Base-by-base conservation (phyloP, 129 eudicot genomes). In the Tagetes erecta region DNA sequence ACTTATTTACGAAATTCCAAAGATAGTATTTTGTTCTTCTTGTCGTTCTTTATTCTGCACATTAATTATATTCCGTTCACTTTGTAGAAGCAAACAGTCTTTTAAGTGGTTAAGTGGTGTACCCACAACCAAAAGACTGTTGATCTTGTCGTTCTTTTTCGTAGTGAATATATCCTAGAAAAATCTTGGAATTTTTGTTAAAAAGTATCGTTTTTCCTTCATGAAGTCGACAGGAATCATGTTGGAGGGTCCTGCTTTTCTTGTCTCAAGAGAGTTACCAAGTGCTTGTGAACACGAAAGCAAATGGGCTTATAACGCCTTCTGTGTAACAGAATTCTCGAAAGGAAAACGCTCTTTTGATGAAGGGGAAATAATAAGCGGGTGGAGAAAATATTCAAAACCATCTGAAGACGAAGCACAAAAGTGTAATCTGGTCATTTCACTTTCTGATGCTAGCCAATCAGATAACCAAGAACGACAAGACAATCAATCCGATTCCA, bases 241-340 rank as follows among this genome's bases (percentile, higher is more conserved):
- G 89, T 75, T 80, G 83, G 91, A 89, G 64, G 89, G 83, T 63
- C 84, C 84, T 11, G 51, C 81, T 11, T 84, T 68, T 80, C 79
- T 82, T 64, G 82, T 90, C 8, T 75, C 96, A 2, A 69, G 83
- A 62, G 89, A 85, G 38, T 74, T 85, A 74, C 86, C 86, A 5
- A 79, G 76, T 68, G 80, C 91, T 37, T 86, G 86, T 52, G 84
- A 87, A 76, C 77, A 81, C 57, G 89, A 87, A 74, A 73, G 77
- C 74, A 80, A 65, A 58, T 90, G 91, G 91, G 76, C 68, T 36
- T 87, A 73, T 63, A 72, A 80, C 62, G 82, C 80, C 4, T 84
- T 71, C 55, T 64, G 72, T 49, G 81, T 84, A 56, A 67, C 75
- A 12, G 79, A 84, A 49, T 78, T 74, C 64, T 72, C 83, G 1